These are phyloP conservation scores for Pichia sp. DNA, from an alignment of 1,139 yeast species.

Conservation along the genomic window DNA sequence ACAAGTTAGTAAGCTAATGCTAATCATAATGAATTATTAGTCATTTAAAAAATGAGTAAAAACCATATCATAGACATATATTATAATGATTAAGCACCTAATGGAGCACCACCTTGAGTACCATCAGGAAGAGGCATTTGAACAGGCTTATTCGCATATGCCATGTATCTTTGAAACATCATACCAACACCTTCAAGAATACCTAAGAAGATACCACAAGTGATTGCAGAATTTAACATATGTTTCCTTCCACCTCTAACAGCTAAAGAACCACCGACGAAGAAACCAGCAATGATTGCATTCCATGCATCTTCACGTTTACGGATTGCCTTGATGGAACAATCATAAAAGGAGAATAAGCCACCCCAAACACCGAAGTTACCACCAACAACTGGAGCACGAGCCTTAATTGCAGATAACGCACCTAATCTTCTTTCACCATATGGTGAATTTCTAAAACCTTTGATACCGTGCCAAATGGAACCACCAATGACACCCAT, in stretches of 20 bases:
- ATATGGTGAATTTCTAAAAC: conserved; percentile 94
- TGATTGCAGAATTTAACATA: conserved; percentile 92
- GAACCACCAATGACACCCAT: conserved; percentile 99
- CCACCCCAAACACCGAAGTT: conserved; percentile 99
- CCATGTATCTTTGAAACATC: conserved; percentile 88
- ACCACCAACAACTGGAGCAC: conserved; percentile 99
- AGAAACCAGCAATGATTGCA: conserved; percentile 96
- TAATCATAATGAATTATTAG: background rate
- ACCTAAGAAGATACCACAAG: conserved; percentile 95
- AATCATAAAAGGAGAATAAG: conserved; percentile 87
- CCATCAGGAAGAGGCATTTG: conserved; percentile 66
- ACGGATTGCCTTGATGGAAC: conserved; percentile 91
- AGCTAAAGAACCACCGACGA: conserved; percentile 97
- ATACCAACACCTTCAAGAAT: conserved; percentile 98
- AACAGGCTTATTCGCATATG: conserved; percentile 75
- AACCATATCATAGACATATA: background rate
- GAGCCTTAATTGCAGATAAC: conserved; percentile 80
- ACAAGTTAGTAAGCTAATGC: background rate
- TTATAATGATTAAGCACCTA: conserved; percentile 35
- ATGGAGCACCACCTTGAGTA: conserved; percentile 27
- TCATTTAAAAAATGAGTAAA: background rate
- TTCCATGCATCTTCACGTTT: conserved; percentile 98
- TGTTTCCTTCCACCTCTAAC: conserved; percentile 99
- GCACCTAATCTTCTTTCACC: conserved; percentile 95
- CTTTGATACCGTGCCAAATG: conserved; percentile 98